phyloP scores from a whole-genome alignment of 2,329 filamentous ascomycete genomes.

The Phialocephala sp. region DNA sequence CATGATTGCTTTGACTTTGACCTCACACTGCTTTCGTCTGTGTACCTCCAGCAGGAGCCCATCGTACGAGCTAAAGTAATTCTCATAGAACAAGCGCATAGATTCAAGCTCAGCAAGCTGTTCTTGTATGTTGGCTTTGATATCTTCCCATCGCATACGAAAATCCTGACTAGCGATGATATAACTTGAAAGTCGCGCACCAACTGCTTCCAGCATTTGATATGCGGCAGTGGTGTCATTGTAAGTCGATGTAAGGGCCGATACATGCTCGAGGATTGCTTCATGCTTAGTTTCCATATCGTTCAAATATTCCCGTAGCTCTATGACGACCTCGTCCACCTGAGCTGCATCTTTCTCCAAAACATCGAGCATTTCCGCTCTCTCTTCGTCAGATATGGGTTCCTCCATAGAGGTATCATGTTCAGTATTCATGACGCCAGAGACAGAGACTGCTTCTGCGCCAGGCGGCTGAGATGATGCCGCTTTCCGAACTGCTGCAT shows the following conservation, averaged over 20 bases:
- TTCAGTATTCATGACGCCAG: conserved; percentile 63
- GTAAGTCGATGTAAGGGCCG: conserved; percentile 60
- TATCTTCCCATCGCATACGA: conserved; percentile 72
- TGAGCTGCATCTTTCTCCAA: conserved; percentile 73
- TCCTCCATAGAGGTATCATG: conserved; percentile 61
- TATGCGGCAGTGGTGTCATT: conserved; percentile 67
- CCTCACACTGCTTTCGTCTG: conserved; percentile 73
- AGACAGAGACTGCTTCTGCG: conserved; percentile 63
- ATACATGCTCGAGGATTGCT: conserved; percentile 67
- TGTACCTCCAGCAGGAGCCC: conserved; percentile 84
- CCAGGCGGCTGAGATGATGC: conserved; percentile 63
- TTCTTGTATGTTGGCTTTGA: conserved; percentile 70
- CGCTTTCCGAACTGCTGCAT: conserved; percentile 70
- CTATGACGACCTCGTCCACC: conserved; percentile 69
- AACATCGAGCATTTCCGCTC: conserved; percentile 81
- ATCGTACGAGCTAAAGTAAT: conserved; percentile 84
- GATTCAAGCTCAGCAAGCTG: conserved; percentile 79
- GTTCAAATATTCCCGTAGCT: conserved; percentile 75
- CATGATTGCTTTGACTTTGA: conserved; percentile 75
- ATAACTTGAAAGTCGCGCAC: conserved; percentile 67
- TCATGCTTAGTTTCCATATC: conserved; percentile 78
- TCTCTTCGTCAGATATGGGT: conserved; percentile 76
- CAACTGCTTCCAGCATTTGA: conserved; percentile 69
- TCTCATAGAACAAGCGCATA: conserved; percentile 83
- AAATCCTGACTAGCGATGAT: conserved; percentile 70